Conservation (phyloP, 208 protist species). For the Leishmania major region DNA sequence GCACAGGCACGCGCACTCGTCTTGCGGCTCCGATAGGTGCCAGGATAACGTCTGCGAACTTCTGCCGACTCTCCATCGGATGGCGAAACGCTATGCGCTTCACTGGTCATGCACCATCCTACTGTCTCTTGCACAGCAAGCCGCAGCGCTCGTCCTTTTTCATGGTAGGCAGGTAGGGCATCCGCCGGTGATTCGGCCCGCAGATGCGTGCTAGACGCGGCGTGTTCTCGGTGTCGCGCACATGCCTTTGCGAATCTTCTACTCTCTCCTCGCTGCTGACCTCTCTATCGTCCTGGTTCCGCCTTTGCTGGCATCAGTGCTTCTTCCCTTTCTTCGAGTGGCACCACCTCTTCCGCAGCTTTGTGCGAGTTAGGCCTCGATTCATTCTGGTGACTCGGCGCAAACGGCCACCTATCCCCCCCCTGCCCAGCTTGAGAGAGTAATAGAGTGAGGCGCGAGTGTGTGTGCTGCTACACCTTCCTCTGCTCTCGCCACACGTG, state of each 20-base stretch:
- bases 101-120: not conserved
- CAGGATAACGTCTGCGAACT: not conserved
- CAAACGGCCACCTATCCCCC: not conserved
- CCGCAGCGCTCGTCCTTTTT: not conserved
- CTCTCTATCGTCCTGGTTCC: not conserved
- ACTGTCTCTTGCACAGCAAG: not conserved
- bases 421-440: not conserved
- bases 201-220: not conserved
- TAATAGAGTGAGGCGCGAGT: not conserved
- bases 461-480: not conserved
- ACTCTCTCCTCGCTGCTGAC: not conserved
- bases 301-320: not conserved
- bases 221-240: not conserved
- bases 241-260: no score
- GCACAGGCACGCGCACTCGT: not conserved
- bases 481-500: not conserved
- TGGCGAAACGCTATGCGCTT: not conserved
- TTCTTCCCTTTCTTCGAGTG: not conserved
- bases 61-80: not conserved
- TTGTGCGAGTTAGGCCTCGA: not conserved
- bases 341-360: not conserved
- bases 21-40: not conserved
- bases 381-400: not conserved
- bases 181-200: not conserved
- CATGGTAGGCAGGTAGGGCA: not conserved